A percentile compares a stretch with the other conserved stretches of the same genome.
Conservation (phyloP, 2,329 filamentous ascomycete genomes). For the Zymoseptoria passerinii region DNA sequence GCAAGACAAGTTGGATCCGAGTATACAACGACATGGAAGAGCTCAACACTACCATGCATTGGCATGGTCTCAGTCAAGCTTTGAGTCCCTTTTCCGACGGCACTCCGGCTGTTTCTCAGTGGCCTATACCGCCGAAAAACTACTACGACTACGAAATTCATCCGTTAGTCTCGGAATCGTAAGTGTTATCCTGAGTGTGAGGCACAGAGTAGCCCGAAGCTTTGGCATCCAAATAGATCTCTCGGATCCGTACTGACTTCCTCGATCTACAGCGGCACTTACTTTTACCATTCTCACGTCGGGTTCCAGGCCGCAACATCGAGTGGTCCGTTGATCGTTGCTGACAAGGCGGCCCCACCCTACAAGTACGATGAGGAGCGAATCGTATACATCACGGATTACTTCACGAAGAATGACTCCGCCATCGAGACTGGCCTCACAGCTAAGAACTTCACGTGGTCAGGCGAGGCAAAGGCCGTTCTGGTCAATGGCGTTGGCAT, state of each 20-base stretch:
- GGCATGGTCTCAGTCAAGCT: constrained; percentile 56
- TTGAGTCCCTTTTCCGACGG: constrained; percentile 58
- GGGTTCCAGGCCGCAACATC: constrained; percentile 54
- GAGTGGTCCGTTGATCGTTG: constrained; percentile 51
- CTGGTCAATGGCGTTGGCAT: constrained; percentile 46
- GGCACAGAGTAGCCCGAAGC: background rate
- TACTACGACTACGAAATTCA: constrained; percentile 62
- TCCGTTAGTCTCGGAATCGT: constrained; percentile 43
- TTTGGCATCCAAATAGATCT: too few relatives aligned
- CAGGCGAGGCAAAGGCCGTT: constrained; percentile 50
- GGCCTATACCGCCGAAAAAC: constrained; percentile 53
- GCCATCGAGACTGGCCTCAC: constrained; percentile 45
- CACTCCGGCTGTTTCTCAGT: constrained; percentile 52
- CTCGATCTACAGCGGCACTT: constrained; percentile 41
- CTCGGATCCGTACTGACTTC: background rate
- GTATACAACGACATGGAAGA: constrained; percentile 51
- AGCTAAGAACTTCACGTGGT: constrained; percentile 47
- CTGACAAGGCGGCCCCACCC: constrained; percentile 38
- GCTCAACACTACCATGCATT: constrained; percentile 57
- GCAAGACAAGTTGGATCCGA: constrained; percentile 45
- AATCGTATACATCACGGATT: constrained; percentile 48
- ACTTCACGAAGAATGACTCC: constrained; percentile 47
- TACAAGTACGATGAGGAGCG: constrained; percentile 57
- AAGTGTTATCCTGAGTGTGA: background rate
- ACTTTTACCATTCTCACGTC: constrained; percentile 62